A percentile compares a stretch with the other conserved stretches of the same genome.
These are phyloP conservation scores for Suillus placidus DNA, from an alignment of 768 basidiomycete species.

Conservation along the genomic window DNA sequence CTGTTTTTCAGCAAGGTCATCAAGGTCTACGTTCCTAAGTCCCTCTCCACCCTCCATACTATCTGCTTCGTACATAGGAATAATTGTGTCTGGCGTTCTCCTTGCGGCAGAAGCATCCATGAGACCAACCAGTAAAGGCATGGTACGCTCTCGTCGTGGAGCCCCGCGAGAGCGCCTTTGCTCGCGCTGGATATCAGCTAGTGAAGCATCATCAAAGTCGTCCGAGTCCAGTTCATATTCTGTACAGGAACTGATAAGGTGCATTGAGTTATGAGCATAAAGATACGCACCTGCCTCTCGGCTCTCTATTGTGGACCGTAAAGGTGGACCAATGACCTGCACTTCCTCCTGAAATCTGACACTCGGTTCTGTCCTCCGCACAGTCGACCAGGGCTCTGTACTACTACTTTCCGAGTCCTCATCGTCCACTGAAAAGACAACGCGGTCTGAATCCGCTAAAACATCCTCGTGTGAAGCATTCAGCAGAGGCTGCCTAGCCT, in stretches of 20 bases:
- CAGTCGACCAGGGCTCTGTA: slow-evolving; percentile 36
- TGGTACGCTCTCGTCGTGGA: slow-evolving; percentile 52
- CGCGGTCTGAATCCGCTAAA: slow-evolving; percentile 30
- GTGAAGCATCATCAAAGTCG: slow-evolving; percentile 64
- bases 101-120: slow-evolving; percentile 64
- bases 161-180: slow-evolving; percentile 24
- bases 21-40: slow-evolving; percentile 56
- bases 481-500: slow-evolving; percentile 64
- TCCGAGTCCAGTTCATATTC: slow-evolving; percentile 87
- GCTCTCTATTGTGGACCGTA: slow-evolving; percentile 74
- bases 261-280: slow-evolving; percentile 7
- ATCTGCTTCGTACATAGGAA: slow-evolving; percentile 42
- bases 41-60: slow-evolving; percentile 26
- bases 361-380: slow-evolving; percentile 43
- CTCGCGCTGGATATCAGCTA: slow-evolving; percentile 34
- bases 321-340: slow-evolving; percentile 65
- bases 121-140: slow-evolving; percentile 81
- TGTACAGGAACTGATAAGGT: slow-evolving; percentile 33
- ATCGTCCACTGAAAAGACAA: slow-evolving; percentile 61
- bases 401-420: slow-evolving; percentile 48
- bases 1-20: slow-evolving; percentile 69
- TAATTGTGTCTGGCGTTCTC: slow-evolving; percentile 57
- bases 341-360: slow-evolving; percentile 74
- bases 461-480: slow-evolving; percentile 45
- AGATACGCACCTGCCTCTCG: slow-evolving; percentile 77